phyloP scores from a whole-genome alignment of 805 yeast species.

The Lipomyces starkeyi region DNA sequence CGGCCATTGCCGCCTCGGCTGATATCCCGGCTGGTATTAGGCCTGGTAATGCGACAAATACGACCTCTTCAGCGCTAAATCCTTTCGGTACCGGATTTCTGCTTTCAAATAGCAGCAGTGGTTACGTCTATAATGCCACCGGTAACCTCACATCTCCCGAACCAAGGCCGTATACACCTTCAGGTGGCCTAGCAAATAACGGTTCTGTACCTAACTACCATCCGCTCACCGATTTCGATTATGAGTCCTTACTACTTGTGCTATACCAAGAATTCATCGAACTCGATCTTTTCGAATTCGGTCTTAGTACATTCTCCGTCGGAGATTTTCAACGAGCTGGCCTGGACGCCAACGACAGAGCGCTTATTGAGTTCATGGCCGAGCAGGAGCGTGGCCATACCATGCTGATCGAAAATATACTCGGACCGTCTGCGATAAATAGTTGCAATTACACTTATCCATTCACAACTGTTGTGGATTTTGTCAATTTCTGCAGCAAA shows the following conservation, averaged over 20 bases:
- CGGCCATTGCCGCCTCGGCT: neutral
- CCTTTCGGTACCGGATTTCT: constrained; percentile 19
- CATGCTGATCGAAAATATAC: constrained; percentile 18
- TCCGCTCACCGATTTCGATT: constrained; percentile 26
- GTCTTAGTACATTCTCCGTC: constrained; percentile 16
- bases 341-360: constrained; percentile 14
- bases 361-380: constrained; percentile 25
- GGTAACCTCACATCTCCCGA: constrained; percentile 17
- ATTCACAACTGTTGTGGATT: constrained; percentile 17
- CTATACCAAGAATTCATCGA: constrained; percentile 25
- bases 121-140: constrained; percentile 13
- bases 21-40: neutral
- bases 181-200: constrained; percentile 15
- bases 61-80: constrained; percentile 12
- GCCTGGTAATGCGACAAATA: neutral
- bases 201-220: constrained; percentile 15
- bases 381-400: constrained; percentile 25
- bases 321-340: constrained; percentile 19
- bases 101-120: neutral
- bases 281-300: constrained; percentile 19
- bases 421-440: constrained; percentile 20
- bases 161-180: constrained; percentile 15
- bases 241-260: constrained; percentile 17
- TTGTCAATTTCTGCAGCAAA: constrained; percentile 18
- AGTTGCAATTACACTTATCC: constrained; percentile 17